Evolutionary conservation across 495 filamentous ascomycete species (phyloP), one percentile per base, ranked within the genome.

Genomic region (Pyrenopolyporus hunteri): DNA sequence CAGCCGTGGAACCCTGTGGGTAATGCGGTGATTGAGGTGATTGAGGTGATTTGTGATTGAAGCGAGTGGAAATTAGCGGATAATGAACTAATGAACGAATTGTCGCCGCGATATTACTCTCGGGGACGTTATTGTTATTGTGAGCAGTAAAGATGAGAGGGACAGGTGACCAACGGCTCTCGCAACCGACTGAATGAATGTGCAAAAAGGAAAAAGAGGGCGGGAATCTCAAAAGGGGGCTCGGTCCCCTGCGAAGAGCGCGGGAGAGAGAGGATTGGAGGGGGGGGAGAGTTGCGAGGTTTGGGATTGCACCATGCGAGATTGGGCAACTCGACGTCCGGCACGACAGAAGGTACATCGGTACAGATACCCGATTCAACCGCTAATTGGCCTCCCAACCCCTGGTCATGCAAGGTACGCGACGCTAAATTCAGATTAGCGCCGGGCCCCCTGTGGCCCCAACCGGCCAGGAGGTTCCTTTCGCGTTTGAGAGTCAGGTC

Each of bases 381-480:
- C 9, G 0, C 37, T 64, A 29, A 64, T 64, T 64, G 61, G 61
- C 10, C 22, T 3, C 9, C 13, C 35, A 33, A 44, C 31, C 56
- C 49, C 56, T n/a, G n/a, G 49, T 37, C 39, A 59, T 65, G 62
- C 50, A 65, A 64, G 62, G 62, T 65, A 65, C 62, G n/a, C 35
- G 50, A 13, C 31, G 9, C 62, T 49, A 56, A 51, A 51, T 36
- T 39, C 36, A 56, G 62, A 14, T 60, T 65, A 65, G 62, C 62
- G 55, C 62, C 33, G 29, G 13, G 32, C 23, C 49, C 59, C 62
- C 20, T 55, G 44, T 43, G 8, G 61, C 29, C 49, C 48, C 61
- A 39, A 54, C 9, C 20, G 20, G 28, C 32, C 23, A 31, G 20
- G 20, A 23, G 37, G 17, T 42, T 42, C 9, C 45, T 44, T 51